Base-by-base conservation (phyloP, 306 rosid genomes). In the Arachis stenosperma region DNA sequence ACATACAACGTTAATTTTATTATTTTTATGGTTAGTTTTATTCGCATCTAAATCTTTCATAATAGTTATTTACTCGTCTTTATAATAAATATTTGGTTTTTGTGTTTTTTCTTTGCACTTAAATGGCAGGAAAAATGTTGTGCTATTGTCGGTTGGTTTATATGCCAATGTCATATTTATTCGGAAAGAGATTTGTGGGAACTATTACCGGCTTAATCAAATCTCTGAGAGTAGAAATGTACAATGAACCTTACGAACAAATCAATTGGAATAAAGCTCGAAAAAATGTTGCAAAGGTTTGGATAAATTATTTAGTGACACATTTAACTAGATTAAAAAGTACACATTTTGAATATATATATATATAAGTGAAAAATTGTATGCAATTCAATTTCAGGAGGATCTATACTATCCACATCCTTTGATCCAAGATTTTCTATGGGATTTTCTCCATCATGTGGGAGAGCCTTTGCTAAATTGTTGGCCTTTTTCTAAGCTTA, bases 321-420 rank as follows among this genome's bases (percentile, higher is more conserved):
- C 10, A 7, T 44, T 44, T 44, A 9, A 44, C 6, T 44, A 7
- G 48, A 7, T 8, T 8, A 22, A 22, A 22, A 22, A 22, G 1
- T 22, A 22, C 27, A 22, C 27, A 22, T 22, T 22, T n/a, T n/a
- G n/a, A n/a, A n/a, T n/a, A n/a, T n/a, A n/a, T n/a, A n/a, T n/a
- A n/a, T n/a, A n/a, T n/a, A n/a, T n/a, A n/a, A n/a, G n/a, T n/a
- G n/a, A n/a, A n/a, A n/a, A 22, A 22, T 22, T 22, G 27, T 3
- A 43, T 41, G 41, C 12, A 8, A 47, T 56, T 44, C 12, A 65
- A 81, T 70, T 59, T 67, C 79, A 87, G 96, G 96, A 90, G 87
- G 91, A 90, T 73, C 78, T 90, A 6, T 90, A 86, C 75, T 88
- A 81, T 81, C 91, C 96, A 2, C 93, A 88, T 74, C 87, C 92